Base-by-base conservation (phyloP, 495 filamentous ascomycete genomes). In the Cercophora scortea region DNA sequence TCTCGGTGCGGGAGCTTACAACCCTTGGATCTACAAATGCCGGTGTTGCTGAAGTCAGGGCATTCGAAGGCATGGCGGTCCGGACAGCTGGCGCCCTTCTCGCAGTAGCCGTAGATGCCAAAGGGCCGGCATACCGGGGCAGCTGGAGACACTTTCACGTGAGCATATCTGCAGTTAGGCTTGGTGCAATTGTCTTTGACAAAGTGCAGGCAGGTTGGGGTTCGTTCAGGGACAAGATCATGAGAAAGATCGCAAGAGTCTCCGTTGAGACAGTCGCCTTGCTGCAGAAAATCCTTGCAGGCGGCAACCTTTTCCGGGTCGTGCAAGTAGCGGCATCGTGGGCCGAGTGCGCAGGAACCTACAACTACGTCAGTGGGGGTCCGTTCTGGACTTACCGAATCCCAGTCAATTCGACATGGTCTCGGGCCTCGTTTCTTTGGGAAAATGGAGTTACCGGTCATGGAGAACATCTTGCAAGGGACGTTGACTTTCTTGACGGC, bases 201-300 rank as follows among this genome's bases (percentile, higher is more conserved):
- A 72, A 93, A 96, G 74, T 95, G 89, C 69, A 91, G 64, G 72
- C 93, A 98, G 44, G 85, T 76, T 54, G 93, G 89, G 53, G 88
- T 88, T 65, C 90, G 82, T 67, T 96, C 80, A 57, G 90, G 83
- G 52, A 81, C 89, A 42, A 89, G 78, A 38, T 91, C 87, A 79
- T 98, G 93, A 55, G 93, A 96, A 51, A 97, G 79, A 70, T 96
- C 90, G 75, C 93, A 98, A 64, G 79, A 79, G 61, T 83, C 82
- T 68, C 90, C 90, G 69, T 80, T 80, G 51, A 74, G 72, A 72
- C 93, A 98, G 57, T 82, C 75, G 64, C 87, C 87, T 70, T 85
- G 88, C 52, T 83, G 78, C 49, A 96, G 78, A 65, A 85, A 95
- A 50, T 85, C 82, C 64, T 85, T 89, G 82, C 93, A 98, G 45